Evolutionary conservation across 2,329 filamentous ascomycete species (phyloP).

Genomic region (Aspergillus aculeatinus): DNA sequence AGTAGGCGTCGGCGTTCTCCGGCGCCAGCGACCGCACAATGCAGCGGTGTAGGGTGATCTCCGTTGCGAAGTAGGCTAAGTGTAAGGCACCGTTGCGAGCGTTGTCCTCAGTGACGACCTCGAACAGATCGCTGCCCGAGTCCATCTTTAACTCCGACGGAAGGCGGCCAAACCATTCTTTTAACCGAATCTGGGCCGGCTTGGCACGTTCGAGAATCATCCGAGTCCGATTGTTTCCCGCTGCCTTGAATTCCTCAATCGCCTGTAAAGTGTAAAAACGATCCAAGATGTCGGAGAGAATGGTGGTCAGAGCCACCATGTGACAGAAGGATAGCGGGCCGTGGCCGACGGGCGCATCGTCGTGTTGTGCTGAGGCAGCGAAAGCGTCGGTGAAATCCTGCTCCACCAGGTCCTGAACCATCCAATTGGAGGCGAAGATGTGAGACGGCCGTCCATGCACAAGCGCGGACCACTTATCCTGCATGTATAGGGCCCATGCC

Average conservation of each 20-base stretch:
- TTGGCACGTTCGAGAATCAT: constrained; percentile 54
- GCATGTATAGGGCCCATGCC: constrained; percentile 90
- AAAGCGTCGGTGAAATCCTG: constrained; percentile 44
- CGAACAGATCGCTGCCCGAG: constrained; percentile 46
- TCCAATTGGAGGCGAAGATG: constrained; percentile 70
- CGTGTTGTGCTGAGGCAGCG: constrained; percentile 25
- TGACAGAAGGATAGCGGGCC: constrained; percentile 51
- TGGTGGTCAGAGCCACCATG: constrained; percentile 53
- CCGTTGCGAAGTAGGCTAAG: constrained; percentile 87
- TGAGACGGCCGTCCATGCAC: constrained; percentile 85
- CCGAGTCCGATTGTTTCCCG: constrained; percentile 47
- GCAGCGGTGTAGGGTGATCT: constrained; percentile 87
- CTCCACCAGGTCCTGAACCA: constrained; percentile 54
- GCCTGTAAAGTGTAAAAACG: constrained; percentile 54
- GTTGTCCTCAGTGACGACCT: constrained; percentile 41
- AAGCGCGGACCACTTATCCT: constrained; percentile 88
- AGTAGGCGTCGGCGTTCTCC: constrained; percentile 67
- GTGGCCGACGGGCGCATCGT: constrained; percentile 39
- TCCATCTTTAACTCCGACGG: constrained; percentile 53
- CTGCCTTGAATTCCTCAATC: constrained; percentile 44
- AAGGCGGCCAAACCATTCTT: constrained; percentile 53
- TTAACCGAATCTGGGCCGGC: constrained; percentile 53
- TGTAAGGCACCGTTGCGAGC: constrained; percentile 69
- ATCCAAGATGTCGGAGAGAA: constrained; percentile 53
- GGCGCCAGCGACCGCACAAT: constrained; percentile 76